These are phyloP conservation scores for Royoungia palumana DNA, from an alignment of 768 basidiomycete species.

Conservation along the genomic window DNA sequence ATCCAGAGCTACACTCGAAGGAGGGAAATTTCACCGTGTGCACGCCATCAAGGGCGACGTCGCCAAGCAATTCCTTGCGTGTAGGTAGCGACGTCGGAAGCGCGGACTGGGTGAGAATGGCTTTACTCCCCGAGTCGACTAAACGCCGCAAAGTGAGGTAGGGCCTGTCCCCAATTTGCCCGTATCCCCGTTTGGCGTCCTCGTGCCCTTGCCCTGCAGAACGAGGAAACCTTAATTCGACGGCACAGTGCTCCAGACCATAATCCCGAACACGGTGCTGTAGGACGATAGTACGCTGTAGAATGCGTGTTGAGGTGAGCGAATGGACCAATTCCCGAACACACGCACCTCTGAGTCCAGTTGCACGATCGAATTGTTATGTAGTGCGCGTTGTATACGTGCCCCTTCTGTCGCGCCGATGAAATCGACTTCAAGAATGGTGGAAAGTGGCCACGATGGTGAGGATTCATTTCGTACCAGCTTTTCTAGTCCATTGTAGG, in stretches of 20 bases:
- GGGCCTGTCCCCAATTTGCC: constrained; percentile 10
- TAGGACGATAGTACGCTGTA: constrained; percentile 16
- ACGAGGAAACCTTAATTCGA: constrained; percentile 10
- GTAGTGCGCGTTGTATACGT: constrained; percentile 9
- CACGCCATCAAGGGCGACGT: constrained; percentile 14
- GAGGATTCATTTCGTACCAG: constrained; percentile 26
- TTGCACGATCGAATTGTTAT: constrained; percentile 20
- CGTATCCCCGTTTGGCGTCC: constrained; percentile 13
- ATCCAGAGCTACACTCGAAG: constrained; percentile 14
- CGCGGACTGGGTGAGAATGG: constrained; percentile 4
- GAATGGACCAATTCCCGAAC: not conserved
- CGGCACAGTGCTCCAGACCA: constrained; percentile 20
- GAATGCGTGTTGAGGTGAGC: not conserved
- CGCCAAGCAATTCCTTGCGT: constrained; percentile 13
- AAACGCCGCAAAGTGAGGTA: constrained; percentile 20
- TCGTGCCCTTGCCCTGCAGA: not conserved
- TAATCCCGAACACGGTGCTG: constrained; percentile 26
- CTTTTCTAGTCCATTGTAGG: constrained; percentile 23
- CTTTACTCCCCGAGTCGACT: constrained; percentile 4
- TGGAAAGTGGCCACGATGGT: constrained; percentile 24
- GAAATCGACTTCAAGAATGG: constrained; percentile 23
- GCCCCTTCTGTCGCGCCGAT: constrained; percentile 11
- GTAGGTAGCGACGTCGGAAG: constrained; percentile 11
- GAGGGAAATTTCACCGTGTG: constrained; percentile 6
- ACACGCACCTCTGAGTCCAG: constrained; percentile 15